Evolutionary conservation across 2,329 filamentous ascomycete genomes (phyloP).

Genomic region (Purpureocillium takamizusanense): DNA sequence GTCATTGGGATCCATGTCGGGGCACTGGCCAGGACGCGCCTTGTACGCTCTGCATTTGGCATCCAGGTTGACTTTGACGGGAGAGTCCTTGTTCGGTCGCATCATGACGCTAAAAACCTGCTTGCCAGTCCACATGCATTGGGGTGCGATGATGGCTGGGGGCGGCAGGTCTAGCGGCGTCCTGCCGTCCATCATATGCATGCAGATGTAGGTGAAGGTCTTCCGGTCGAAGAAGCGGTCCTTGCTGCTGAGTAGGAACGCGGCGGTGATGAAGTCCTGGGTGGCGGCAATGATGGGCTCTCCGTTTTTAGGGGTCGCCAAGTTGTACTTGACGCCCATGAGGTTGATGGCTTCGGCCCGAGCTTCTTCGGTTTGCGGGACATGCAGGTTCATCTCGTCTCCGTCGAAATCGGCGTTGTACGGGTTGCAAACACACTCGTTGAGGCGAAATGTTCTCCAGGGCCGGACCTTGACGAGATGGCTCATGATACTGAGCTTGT

Average conservation of each 20-base stretch:
- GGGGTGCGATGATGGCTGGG: slow-evolving; percentile 77
- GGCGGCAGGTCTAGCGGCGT: slow-evolving; percentile 76
- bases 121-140: slow-evolving; percentile 91
- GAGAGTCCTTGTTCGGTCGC: slow-evolving; percentile 76
- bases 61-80: slow-evolving; percentile 83
- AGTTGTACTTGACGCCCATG: slow-evolving; percentile 96
- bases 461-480: slow-evolving; percentile 89
- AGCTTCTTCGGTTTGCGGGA: slow-evolving; percentile 95
- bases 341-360: slow-evolving; percentile 89
- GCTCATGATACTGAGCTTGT: slow-evolving; percentile 97
- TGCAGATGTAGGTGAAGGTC: slow-evolving; percentile 81
- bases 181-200: slow-evolving; percentile 83
- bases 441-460: slow-evolving; percentile 91
- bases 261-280: slow-evolving; percentile 96
- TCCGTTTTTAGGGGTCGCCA: slow-evolving; percentile 93
- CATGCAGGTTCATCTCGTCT: slow-evolving; percentile 98
- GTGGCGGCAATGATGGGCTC: slow-evolving; percentile 98
- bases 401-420: slow-evolving; percentile 99
- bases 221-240: slow-evolving; percentile 87
- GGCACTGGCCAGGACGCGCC: slow-evolving; percentile 43
- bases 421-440: slow-evolving; percentile 95
- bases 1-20: slow-evolving; percentile 78
- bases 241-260: slow-evolving; percentile 84
- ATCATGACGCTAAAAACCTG: slow-evolving; percentile 89
- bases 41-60: slow-evolving; percentile 82